Conservation (phyloP, 164 flowering plant genomes). For the Tetrastigma voinierianum region DNA sequence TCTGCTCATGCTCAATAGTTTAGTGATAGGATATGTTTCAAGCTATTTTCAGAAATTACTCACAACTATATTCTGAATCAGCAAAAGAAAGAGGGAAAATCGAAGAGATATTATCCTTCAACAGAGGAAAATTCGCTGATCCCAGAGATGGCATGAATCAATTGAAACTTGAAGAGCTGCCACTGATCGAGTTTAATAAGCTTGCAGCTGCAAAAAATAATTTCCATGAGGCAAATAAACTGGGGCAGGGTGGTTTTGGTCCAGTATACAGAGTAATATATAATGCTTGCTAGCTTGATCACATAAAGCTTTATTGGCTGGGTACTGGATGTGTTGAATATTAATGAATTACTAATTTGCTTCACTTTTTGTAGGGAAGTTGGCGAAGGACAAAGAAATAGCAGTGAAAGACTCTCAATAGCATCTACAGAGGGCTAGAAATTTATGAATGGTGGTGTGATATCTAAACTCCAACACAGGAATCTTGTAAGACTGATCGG, state of each 20-base stretch:
- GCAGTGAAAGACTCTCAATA: constrained; percentile 48
- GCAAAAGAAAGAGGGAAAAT: constrained; percentile 4
- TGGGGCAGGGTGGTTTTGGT: constrained; percentile 41
- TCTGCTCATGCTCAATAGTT: not conserved
- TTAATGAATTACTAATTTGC: constrained; percentile 1
- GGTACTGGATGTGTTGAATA: not conserved
- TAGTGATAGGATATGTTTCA: not conserved
- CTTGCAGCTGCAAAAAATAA: constrained; percentile 27
- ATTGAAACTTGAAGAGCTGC: constrained; percentile 24
- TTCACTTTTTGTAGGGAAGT: constrained; percentile 25
- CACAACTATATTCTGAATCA: not conserved
- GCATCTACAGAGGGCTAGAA: constrained; percentile 37
- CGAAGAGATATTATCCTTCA: not conserved
- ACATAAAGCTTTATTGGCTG: not conserved
- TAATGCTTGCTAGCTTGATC: no score
- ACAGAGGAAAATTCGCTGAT: not conserved
- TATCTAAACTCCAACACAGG: constrained; percentile 41
- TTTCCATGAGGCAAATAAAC: constrained; percentile 19
- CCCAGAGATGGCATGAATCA: not conserved
- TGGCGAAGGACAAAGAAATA: constrained; percentile 26
- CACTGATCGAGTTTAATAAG: constrained; percentile 18
- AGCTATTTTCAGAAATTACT: not conserved
- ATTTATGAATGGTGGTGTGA: constrained; percentile 40
- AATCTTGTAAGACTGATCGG: constrained; percentile 43
- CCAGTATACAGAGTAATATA: constrained; percentile 34